A percentile compares a stretch with the other conserved stretches of the same genome.
Evolutionary conservation across 345 rosid species (phyloP).

Genomic region (Sapria himalayana): DNA sequence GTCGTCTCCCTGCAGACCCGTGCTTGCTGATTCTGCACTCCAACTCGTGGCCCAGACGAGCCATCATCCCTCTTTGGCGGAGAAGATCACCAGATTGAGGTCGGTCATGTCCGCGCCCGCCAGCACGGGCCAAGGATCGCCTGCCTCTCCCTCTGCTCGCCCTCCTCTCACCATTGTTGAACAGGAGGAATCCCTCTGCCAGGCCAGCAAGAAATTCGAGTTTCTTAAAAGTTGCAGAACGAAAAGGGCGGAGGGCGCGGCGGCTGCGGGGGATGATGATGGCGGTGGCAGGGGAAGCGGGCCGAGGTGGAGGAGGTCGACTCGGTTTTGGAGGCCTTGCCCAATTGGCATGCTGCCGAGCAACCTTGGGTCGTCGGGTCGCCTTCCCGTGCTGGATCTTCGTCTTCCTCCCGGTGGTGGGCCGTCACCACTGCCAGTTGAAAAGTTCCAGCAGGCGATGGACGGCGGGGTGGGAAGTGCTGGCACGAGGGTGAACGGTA

Average conservation of each 20-base stretch:
- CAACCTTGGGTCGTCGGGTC: conserved; percentile 36
- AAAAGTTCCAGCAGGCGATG: conserved; percentile 8
- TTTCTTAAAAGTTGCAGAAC: conserved; percentile 14
- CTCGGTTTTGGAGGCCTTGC: conserved; percentile 69
- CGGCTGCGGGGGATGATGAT: too few relatives aligned
- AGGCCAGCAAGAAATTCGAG: conserved; percentile 47
- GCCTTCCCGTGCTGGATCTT: conserved; percentile 48
- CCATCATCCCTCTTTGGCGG: conserved; percentile 16
- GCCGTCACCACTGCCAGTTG: conserved; percentile 4
- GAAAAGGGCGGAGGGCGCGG: too few relatives aligned
- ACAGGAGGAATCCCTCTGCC: conserved; percentile 25
- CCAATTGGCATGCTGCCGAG: conserved; percentile 69
- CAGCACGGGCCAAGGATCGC: too few relatives aligned
- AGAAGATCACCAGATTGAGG: conserved; percentile 37
- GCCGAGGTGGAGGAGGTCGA: too few relatives aligned
- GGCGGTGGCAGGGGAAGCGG: too few relatives aligned
- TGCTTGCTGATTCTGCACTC: conserved; percentile 27
- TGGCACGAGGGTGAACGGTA: conserved; percentile 8
- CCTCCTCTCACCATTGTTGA: too few relatives aligned
- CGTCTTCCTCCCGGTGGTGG: conserved; percentile 52
- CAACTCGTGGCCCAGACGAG: conserved; percentile 29
- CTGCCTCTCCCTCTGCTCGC: too few relatives aligned
- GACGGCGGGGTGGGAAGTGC: conserved; percentile 10
- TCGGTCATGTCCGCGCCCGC: too few relatives aligned
- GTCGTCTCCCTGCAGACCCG: conserved; percentile 19